A percentile compares a stretch with the other conserved stretches of the same genome.
These are phyloP conservation scores for Suillus americanus DNA, from an alignment of 768 basidiomycete genomes.

Conservation along the genomic window DNA sequence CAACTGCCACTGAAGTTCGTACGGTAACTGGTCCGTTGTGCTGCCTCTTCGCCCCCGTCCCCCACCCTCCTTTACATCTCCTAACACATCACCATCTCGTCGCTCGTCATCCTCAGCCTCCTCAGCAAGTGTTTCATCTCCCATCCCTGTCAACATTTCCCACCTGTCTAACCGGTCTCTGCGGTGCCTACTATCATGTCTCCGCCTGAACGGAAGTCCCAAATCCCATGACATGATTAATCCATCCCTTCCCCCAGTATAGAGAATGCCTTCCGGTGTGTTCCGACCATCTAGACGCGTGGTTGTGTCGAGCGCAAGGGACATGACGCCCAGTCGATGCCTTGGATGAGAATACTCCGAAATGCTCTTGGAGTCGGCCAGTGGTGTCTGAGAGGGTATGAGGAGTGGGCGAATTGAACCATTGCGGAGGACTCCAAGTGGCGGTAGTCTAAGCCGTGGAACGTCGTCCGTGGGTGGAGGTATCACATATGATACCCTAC, in stretches of 20 bases:
- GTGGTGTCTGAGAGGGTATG: constrained; percentile 34
- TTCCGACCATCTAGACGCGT: constrained; percentile 69
- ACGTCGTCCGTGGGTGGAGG: constrained; percentile 65
- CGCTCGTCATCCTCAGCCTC: constrained; percentile 65
- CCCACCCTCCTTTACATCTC: constrained; percentile 57
- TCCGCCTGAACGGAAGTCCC: constrained; percentile 53
- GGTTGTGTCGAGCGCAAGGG: constrained; percentile 84
- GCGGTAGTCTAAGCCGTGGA: constrained; percentile 70
- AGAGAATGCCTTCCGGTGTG: constrained; percentile 82
- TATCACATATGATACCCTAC: constrained; percentile 86
- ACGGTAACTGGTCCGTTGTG: constrained; percentile 41
- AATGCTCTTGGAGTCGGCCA: constrained; percentile 14
- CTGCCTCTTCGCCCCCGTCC: constrained; percentile 33
- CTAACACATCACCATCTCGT: constrained; percentile 77
- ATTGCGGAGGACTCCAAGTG: constrained; percentile 57
- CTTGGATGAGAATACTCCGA: constrained; percentile 52
- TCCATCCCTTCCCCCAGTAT: constrained; percentile 88
- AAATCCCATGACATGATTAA: constrained; percentile 88
- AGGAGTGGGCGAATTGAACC: constrained; percentile 74
- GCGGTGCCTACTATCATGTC: constrained; percentile 33
- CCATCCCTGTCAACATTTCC: constrained; percentile 87
- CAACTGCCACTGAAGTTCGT: constrained; percentile 80
- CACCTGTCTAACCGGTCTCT: constrained; percentile 46
- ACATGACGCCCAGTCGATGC: constrained; percentile 84
- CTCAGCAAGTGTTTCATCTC: constrained; percentile 65